Percentiles rank a stretch among this genome's conserved stretches.
phyloP scores from a whole-genome alignment of 306 rosid genomes.

The Delonix regia region DNA sequence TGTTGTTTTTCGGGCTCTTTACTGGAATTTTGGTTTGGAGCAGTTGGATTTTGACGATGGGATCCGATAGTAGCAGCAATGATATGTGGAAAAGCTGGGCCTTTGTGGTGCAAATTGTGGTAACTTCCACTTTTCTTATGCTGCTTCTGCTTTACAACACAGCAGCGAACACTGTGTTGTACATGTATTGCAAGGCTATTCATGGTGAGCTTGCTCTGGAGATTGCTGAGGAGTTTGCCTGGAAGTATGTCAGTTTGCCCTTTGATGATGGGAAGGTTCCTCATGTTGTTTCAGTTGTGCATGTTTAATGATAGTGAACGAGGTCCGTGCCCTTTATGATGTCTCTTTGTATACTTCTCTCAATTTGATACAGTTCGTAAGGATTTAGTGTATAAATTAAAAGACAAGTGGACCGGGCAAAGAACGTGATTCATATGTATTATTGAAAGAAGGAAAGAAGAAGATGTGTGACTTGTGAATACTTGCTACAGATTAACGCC shows the following conservation, averaged over 20 bases:
- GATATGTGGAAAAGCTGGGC: conserved; percentile 57
- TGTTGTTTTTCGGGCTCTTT: conserved; percentile 41
- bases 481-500: background rate
- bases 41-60: conserved; percentile 31
- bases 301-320: conserved; percentile 13
- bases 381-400: conserved; percentile 9
- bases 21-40: conserved; percentile 30
- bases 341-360: background rate
- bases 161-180: conserved; percentile 54
- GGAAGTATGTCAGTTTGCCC: conserved; percentile 63
- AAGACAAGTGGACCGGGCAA: background rate
- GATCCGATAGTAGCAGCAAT: background rate
- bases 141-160: conserved; percentile 51
- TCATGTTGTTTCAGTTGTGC: conserved; percentile 65
- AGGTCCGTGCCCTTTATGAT: conserved; percentile 31
- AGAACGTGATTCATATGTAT: background rate
- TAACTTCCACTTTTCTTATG: conserved; percentile 49
- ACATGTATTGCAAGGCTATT: conserved; percentile 54
- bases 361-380: background rate
- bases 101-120: conserved; percentile 57
- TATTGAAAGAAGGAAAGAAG: background rate
- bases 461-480: conserved; percentile 6
- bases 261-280: conserved; percentile 74
- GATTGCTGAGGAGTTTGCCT: conserved; percentile 59
- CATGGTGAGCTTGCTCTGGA: conserved; percentile 52